Evolutionary conservation across 768 basidiomycete genomes (phyloP).

Genomic region (Lentinus tigrinus): DNA sequence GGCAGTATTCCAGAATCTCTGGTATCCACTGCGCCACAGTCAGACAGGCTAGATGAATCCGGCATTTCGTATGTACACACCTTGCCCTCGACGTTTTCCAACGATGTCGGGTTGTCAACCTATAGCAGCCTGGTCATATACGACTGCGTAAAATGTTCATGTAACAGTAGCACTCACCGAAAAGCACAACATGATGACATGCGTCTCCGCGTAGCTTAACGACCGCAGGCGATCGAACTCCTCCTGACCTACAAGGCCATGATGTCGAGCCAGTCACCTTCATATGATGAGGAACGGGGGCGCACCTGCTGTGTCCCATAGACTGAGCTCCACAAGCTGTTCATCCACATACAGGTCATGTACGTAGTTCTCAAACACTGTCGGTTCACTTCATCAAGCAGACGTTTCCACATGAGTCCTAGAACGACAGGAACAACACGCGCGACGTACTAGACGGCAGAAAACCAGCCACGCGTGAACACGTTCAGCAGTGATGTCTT

Average conservation of each 20-base stretch:
- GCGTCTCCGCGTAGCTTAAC: constrained; percentile 94
- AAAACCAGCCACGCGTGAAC: constrained; percentile 90
- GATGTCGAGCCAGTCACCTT: too few species aligned
- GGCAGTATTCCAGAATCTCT: constrained; percentile 89
- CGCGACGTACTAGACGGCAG: constrained; percentile 80
- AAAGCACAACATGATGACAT: constrained; percentile 95
- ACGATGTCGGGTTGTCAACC: constrained; percentile 92
- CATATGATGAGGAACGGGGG: too few species aligned
- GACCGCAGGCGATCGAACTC: constrained; percentile 94
- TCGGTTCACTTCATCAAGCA: constrained; percentile 68
- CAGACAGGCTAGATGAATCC: not conserved
- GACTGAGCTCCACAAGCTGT: constrained; percentile 81
- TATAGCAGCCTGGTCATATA: constrained; percentile 26
- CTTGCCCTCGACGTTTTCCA: constrained; percentile 96
- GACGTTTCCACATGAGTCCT: not conserved
- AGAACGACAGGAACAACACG: not conserved
- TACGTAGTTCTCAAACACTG: constrained; percentile 97
- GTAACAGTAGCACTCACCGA: constrained; percentile 52
- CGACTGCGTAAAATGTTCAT: not conserved
- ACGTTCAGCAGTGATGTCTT: constrained; percentile 88
- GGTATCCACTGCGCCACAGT: constrained; percentile 78
- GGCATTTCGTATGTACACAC: too few species aligned
- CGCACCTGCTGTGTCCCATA: constrained; percentile 98
- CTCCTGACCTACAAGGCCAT: constrained; percentile 70
- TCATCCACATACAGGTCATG: constrained; percentile 88